Percentiles rank a stretch among this genome's conserved stretches.
These are phyloP conservation scores for Glebionis coronaria DNA, from an alignment of 129 eudicot genomes.

Conservation along the genomic window DNA sequence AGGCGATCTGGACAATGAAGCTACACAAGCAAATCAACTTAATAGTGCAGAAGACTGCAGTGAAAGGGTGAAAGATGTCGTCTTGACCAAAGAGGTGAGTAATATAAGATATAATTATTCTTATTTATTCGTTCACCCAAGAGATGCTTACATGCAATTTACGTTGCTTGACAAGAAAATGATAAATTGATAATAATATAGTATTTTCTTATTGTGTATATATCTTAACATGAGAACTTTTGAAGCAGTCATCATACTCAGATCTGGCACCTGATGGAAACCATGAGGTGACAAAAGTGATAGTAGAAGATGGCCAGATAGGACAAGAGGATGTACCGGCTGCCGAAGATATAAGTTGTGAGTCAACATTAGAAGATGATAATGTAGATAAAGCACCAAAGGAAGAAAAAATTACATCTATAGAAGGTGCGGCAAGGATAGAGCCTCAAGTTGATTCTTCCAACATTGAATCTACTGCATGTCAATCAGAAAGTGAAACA, in stretches of 20 bases:
- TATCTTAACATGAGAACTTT: constrained; percentile 14
- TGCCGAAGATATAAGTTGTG: constrained; percentile 25
- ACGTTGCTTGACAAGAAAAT: constrained; percentile 15
- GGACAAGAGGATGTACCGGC: constrained; percentile 13
- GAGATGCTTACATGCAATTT: constrained; percentile 10
- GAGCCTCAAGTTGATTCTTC: constrained; percentile 19
- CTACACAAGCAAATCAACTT: constrained; percentile 20
- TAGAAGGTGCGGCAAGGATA: constrained; percentile 17
- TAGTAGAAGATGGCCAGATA: constrained; percentile 6
- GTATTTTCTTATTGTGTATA: not conserved
- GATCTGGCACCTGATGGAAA: constrained; percentile 15
- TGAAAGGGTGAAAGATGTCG: constrained; percentile 24
- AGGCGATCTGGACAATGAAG: constrained; percentile 18
- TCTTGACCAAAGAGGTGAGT: constrained; percentile 34
- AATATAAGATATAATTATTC: not conserved
- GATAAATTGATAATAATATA: no score
- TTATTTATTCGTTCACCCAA: constrained; percentile 11
- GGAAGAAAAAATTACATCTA: constrained; percentile 9
- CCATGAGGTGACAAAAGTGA: constrained; percentile 19
- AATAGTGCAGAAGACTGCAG: constrained; percentile 10
- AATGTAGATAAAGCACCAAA: constrained; percentile 12
- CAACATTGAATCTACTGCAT: constrained; percentile 17
- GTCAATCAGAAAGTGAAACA: constrained; percentile 20
- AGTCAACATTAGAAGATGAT: constrained; percentile 13
- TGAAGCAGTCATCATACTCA: constrained; percentile 24